Conservation (phyloP, 2,329 filamentous ascomycete genomes). For the Aspergillus candidus region DNA sequence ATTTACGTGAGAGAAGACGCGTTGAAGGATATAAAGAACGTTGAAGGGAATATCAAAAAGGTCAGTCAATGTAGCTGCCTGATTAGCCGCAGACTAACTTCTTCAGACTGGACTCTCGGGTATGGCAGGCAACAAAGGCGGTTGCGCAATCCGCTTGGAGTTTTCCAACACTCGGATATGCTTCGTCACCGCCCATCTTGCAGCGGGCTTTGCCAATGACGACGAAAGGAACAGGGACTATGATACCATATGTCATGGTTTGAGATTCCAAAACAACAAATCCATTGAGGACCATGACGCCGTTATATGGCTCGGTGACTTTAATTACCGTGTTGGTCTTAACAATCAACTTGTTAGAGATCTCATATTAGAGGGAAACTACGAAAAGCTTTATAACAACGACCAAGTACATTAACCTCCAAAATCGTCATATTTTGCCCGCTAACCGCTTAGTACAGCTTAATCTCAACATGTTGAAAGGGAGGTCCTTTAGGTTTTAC, state of each 20-base stretch:
- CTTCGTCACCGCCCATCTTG: slow-evolving; percentile 93
- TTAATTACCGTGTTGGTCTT: slow-evolving; percentile 94
- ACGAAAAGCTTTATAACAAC: slow-evolving; percentile 79
- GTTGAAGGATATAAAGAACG: slow-evolving; percentile 82
- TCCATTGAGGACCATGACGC: slow-evolving; percentile 87
- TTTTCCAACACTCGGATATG: slow-evolving; percentile 89
- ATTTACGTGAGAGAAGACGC: slow-evolving; percentile 80
- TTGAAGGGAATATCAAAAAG: slow-evolving; percentile 94
- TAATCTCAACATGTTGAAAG: slow-evolving; percentile 93
- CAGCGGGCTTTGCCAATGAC: slow-evolving; percentile 93
- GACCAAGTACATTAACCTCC: slow-evolving; percentile 59
- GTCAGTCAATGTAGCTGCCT: slow-evolving; percentile 25
- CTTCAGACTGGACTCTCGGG: slow-evolving; percentile 76
- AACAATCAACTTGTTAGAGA: slow-evolving; percentile 69
- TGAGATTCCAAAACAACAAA: slow-evolving; percentile 85
- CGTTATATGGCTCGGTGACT: slow-evolving; percentile 93
- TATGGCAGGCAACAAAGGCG: slow-evolving; percentile 96
- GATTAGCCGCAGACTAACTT: not conserved
- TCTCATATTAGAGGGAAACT: slow-evolving; percentile 64
- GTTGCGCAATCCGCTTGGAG: slow-evolving; percentile 91
- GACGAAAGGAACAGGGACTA: slow-evolving; percentile 95
- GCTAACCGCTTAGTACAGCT: slow-evolving; percentile 48
- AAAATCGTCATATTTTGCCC: slow-evolving; percentile 1
- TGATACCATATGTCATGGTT: slow-evolving; percentile 74
- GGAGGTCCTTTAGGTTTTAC: slow-evolving; percentile 83